phyloP scores from a whole-genome alignment of 768 basidiomycete species.

The Leccinum obscurum region DNA sequence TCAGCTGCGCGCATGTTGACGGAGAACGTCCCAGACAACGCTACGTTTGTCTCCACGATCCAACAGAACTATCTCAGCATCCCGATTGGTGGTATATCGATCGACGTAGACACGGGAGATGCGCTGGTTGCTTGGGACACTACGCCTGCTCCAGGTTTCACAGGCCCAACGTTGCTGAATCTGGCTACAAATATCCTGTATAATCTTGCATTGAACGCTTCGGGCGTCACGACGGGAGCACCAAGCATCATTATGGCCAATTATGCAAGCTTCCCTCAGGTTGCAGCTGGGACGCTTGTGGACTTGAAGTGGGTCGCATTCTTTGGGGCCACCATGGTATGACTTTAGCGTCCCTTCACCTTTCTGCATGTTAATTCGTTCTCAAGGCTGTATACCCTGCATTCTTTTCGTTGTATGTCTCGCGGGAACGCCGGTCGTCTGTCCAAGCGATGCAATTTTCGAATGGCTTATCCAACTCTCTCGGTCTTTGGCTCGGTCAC shows the following conservation, averaged over 20 bases:
- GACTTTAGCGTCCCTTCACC: slow-evolving; percentile 5
- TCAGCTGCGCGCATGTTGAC: slow-evolving; percentile 37
- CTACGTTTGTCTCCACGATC: slow-evolving; percentile 58
- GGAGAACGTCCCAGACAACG: slow-evolving; percentile 50
- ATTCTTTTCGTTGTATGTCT: slow-evolving; percentile 77
- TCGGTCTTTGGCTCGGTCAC: slow-evolving; percentile 79
- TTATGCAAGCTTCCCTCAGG: slow-evolving; percentile 57
- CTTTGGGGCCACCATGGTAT: slow-evolving; percentile 71
- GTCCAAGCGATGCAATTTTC: slow-evolving; percentile 84
- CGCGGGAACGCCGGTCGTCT: slow-evolving; percentile 61
- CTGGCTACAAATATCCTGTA: slow-evolving; percentile 67
- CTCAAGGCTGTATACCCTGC: slow-evolving; percentile 73
- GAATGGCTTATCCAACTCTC: slow-evolving; percentile 68
- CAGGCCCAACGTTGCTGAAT: slow-evolving; percentile 64
- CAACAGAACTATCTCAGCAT: slow-evolving; percentile 52
- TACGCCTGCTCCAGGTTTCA: slow-evolving; percentile 53
- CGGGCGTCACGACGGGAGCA: slow-evolving; percentile 36
- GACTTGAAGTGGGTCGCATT: slow-evolving; percentile 76
- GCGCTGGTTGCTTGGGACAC: slow-evolving; percentile 75
- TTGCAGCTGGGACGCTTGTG: slow-evolving; percentile 54
- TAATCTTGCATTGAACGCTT: slow-evolving; percentile 57
- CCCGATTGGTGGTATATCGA: slow-evolving; percentile 67
- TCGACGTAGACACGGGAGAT: slow-evolving; percentile 49
- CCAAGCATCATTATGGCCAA: slow-evolving; percentile 58
- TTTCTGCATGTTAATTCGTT: not conserved